Evolutionary conservation across 768 basidiomycete genomes (phyloP).

Genomic region (Cystofilobasidium ferigula): DNA sequence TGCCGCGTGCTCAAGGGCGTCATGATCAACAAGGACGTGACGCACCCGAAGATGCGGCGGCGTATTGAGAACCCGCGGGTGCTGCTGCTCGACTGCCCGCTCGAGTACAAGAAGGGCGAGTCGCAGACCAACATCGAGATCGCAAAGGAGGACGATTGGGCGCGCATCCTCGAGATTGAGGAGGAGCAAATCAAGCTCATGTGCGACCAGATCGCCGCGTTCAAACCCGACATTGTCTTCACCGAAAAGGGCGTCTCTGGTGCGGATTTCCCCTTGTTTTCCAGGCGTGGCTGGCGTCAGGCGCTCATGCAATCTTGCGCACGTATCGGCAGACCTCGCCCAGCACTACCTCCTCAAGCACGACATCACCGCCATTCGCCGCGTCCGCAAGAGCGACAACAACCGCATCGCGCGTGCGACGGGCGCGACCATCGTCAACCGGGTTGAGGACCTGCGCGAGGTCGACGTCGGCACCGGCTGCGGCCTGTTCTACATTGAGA

Average conservation of each 20-base stretch:
- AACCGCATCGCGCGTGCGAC: conserved; percentile 93
- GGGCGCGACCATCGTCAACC: conserved; percentile 93
- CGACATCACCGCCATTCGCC: conserved; percentile 82
- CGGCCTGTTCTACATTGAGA: conserved; percentile 92
- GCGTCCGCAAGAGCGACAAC: conserved; percentile 98
- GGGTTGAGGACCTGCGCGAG: conserved; percentile 86
- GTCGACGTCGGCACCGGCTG: conserved; percentile 83
- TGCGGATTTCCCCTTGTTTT: conserved; percentile 39
- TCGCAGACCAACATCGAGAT: conserved; percentile 98
- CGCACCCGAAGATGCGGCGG: conserved; percentile 90
- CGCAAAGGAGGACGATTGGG: conserved; percentile 85
- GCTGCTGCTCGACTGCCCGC: conserved; percentile 78
- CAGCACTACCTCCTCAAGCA: conserved; percentile 80
- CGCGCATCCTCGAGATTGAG: conserved; percentile 80
- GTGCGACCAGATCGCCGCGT: conserved; percentile 73
- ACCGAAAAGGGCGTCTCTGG: conserved; percentile 98
- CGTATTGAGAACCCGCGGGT: conserved; percentile 82
- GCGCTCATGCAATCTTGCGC: background rate
- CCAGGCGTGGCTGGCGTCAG: background rate
- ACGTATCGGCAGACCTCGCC: conserved; percentile 63
- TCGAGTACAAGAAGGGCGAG: conserved; percentile 99
- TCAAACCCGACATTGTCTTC: conserved; percentile 87
- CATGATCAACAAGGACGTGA: conserved; percentile 98
- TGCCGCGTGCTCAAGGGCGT: conserved; percentile 76
- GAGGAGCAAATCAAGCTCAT: conserved; percentile 89